Conservation (phyloP, 352 stramenopile species). For the Pythium myriotylum region DNA sequence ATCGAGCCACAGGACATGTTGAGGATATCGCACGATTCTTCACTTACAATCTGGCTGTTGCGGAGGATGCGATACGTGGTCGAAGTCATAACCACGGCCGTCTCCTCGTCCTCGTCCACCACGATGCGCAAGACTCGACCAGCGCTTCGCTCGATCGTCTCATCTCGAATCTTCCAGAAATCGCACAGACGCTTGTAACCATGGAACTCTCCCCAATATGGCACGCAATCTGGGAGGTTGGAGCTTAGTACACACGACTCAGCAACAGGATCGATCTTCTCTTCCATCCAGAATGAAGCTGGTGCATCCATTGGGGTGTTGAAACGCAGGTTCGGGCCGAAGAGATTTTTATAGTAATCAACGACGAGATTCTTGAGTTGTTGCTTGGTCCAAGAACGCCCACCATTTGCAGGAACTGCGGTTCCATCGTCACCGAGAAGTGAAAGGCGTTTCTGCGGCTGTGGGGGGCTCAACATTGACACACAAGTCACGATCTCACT, state of each 20-base stretch:
- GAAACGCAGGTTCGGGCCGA: slow-evolving; percentile 76
- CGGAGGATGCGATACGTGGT: slow-evolving; percentile 85
- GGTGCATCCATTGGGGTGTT: slow-evolving; percentile 75
- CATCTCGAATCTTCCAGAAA: slow-evolving; percentile 89
- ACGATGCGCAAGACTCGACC: slow-evolving; percentile 82
- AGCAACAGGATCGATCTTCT: slow-evolving; percentile 77
- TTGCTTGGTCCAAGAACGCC: slow-evolving; percentile 55
- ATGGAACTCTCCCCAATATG: slow-evolving; percentile 89
- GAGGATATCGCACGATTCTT: slow-evolving; percentile 87
- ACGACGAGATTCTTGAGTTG: slow-evolving; percentile 79
- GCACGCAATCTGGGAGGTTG: slow-evolving; percentile 83
- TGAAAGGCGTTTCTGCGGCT: slow-evolving; percentile 57
- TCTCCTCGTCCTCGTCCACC: slow-evolving; percentile 85
- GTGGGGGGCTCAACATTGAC: slow-evolving; percentile 35
- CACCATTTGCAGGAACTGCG: slow-evolving; percentile 12
- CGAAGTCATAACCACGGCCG: slow-evolving; percentile 88
- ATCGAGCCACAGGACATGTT: slow-evolving; percentile 74
- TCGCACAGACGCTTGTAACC: slow-evolving; percentile 86
- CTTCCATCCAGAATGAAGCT: slow-evolving; percentile 84
- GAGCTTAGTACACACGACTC: slow-evolving; percentile 80
- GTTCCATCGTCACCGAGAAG: slow-evolving; percentile 46
- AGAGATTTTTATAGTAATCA: slow-evolving; percentile 83
- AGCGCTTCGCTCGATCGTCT: slow-evolving; percentile 83
- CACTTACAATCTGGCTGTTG: slow-evolving; percentile 85
- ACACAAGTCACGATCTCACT: slow-evolving; percentile 76